Percentiles rank a stretch among this genome's conserved stretches.
These are phyloP conservation scores for Chlamydomonas sphaeroides DNA, from an alignment of 139 green algal species.

Conservation along the genomic window DNA sequence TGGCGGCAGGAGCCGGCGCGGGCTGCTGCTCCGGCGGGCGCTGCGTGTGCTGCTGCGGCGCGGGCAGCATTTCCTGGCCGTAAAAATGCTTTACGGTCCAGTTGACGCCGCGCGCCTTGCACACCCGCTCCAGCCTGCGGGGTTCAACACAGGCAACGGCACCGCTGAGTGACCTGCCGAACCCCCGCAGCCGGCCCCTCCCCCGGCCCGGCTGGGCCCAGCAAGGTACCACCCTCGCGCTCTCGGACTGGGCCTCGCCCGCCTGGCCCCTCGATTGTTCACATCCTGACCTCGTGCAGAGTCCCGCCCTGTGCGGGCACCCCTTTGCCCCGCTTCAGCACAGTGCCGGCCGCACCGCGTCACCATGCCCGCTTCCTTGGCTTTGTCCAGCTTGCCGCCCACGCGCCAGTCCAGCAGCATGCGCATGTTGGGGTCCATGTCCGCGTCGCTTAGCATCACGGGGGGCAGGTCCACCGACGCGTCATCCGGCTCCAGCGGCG, in stretches of 20 bases:
- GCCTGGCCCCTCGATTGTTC: too few species aligned
- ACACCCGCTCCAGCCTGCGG: constrained; percentile 63
- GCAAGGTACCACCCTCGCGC: too few species aligned
- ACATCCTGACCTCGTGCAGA: too few species aligned
- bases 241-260: too few species aligned
- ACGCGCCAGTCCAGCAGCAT: constrained; percentile 79
- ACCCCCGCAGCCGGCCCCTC: too few species aligned
- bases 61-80: constrained; percentile 11
- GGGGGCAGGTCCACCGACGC: constrained; percentile 74
- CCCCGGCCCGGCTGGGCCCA: too few species aligned
- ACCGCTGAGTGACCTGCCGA: too few species aligned
- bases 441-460: constrained; percentile 77
- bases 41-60: not conserved
- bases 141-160: too few species aligned
- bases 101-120: constrained; percentile 50
- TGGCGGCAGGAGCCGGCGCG: not conserved
- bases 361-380: constrained; percentile 53
- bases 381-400: constrained; percentile 41
- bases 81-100: constrained; percentile 47
- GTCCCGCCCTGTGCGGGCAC: too few species aligned
- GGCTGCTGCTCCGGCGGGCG: not conserved
- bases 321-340: too few species aligned
- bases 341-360: constrained; percentile 21
- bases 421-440: constrained; percentile 69
- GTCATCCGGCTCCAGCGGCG: constrained; percentile 42